phyloP scores from a whole-genome alignment of 495 filamentous ascomycete species.

The Rhizodiscina lignyota region DNA sequence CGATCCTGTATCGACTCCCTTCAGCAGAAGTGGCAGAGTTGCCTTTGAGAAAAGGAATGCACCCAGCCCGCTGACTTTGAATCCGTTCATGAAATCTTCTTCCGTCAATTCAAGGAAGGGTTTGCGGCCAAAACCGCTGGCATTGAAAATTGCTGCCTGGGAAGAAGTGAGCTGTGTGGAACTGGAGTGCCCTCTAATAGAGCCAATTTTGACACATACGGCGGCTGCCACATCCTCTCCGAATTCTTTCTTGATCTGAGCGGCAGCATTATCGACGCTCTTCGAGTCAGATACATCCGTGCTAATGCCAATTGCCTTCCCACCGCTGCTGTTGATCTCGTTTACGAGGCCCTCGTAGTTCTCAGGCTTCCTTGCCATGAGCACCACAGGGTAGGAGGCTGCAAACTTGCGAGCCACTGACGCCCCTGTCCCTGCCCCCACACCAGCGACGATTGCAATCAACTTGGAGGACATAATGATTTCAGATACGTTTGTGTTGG shows the following conservation, averaged over 20 bases:
- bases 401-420: slow-evolving; percentile 15
- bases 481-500: not conserved
- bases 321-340: slow-evolving; percentile 54
- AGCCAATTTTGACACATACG: too few relatives aligned
- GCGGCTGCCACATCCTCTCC: slow-evolving; percentile 18
- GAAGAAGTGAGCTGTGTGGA: too few relatives aligned
- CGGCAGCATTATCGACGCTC: slow-evolving; percentile 50
- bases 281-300: slow-evolving; percentile 49
- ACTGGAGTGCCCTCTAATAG: too few relatives aligned
- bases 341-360: slow-evolving; percentile 51
- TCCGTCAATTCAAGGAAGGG: slow-evolving; percentile 62
- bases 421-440: slow-evolving; percentile 17
- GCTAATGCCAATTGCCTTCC: slow-evolving; percentile 59
- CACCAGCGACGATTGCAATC: slow-evolving; percentile 16
- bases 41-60: slow-evolving; percentile 66
- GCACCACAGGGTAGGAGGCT: slow-evolving; percentile 50
- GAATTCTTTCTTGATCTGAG: slow-evolving; percentile 43
- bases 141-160: slow-evolving; percentile 74
- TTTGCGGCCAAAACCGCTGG: slow-evolving; percentile 50
- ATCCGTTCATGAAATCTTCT: slow-evolving; percentile 43
- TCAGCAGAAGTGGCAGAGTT: slow-evolving; percentile 54
- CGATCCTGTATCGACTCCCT: slow-evolving; percentile 30
- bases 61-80: slow-evolving; percentile 44
- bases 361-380: slow-evolving; percentile 52
- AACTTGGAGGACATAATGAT: slow-evolving; percentile 14